Evolutionary conservation across 306 rosid genomes (phyloP).

Genomic region (Abrus pulchellus): DNA sequence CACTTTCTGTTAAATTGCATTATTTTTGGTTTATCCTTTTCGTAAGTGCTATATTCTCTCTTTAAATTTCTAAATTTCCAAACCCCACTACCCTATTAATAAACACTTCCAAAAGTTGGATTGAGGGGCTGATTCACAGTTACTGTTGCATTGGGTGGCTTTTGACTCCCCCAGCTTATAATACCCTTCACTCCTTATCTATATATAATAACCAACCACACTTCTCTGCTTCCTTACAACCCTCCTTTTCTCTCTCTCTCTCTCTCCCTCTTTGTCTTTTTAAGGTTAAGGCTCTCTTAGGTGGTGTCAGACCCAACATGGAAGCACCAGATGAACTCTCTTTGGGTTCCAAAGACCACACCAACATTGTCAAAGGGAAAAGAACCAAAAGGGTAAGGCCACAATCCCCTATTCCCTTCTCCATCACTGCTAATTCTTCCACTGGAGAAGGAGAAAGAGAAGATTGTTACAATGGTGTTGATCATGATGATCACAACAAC

Average conservation of each 20-base stretch:
- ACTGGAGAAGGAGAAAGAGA: constrained; percentile 48
- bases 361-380: constrained; percentile 74
- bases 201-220: constrained; percentile 42
- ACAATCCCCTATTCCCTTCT: constrained; percentile 85
- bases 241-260: constrained; percentile 49
- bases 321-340: constrained; percentile 67
- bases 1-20: constrained; percentile 64
- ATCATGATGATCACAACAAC: background rate
- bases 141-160: constrained; percentile 74
- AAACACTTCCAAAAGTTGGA: constrained; percentile 50
- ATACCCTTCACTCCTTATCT: constrained; percentile 45
- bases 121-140: constrained; percentile 61
- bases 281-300: constrained; percentile 27
- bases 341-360: constrained; percentile 60
- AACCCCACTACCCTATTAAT: constrained; percentile 46
- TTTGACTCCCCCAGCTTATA: constrained; percentile 61
- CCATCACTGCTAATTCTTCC: constrained; percentile 57
- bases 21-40: constrained; percentile 53
- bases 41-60: constrained; percentile 56
- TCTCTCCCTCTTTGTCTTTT: constrained; percentile 1
- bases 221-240: constrained; percentile 72
- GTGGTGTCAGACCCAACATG: constrained; percentile 58
- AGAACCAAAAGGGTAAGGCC: constrained; percentile 91
- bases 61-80: constrained; percentile 29
- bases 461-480: constrained; percentile 9